Percentiles rank a stretch among this genome's conserved stretches.
phyloP scores from a whole-genome alignment of 352 stramenopile genomes.

The Phytopythium delawarense region DNA sequence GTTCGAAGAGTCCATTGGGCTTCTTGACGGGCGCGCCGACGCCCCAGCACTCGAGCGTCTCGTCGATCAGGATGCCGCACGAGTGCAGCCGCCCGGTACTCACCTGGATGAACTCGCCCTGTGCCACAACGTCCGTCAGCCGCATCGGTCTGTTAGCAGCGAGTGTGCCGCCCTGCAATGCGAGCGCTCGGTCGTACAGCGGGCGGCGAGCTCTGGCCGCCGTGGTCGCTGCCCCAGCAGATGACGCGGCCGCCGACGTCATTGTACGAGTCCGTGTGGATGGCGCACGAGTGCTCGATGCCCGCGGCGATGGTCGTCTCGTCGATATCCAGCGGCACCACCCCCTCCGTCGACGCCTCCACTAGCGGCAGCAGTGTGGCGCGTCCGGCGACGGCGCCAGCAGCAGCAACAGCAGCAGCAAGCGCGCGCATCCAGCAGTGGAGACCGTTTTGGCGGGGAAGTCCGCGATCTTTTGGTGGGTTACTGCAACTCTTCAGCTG shows the following conservation, averaged over 20 bases:
- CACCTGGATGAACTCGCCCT: constrained; percentile 79
- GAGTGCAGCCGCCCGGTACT: constrained; percentile 68
- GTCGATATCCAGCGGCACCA: constrained; percentile 67
- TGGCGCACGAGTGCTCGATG: constrained; percentile 80
- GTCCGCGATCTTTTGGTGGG: not conserved
- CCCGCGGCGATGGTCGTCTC: constrained; percentile 72
- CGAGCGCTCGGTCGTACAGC: constrained; percentile 10
- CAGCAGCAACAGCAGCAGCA: not conserved
- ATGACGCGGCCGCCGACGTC: constrained; percentile 72
- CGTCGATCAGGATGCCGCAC: constrained; percentile 70
- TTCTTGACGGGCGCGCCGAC: constrained; percentile 36
- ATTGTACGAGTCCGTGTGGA: constrained; percentile 54
- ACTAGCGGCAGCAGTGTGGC: constrained; percentile 7
- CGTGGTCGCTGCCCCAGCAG: constrained; percentile 70
- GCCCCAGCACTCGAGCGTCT: constrained; percentile 80
- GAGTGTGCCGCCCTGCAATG: too few relatives aligned
- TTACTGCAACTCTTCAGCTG: not conserved
- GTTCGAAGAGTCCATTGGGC: constrained; percentile 67
- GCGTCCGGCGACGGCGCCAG: not conserved
- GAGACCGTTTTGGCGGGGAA: not conserved
- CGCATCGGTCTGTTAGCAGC: too few relatives aligned
- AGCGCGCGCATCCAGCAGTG: not conserved
- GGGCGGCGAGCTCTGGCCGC: constrained; percentile 50
- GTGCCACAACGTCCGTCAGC: not conserved
- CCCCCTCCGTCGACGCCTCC: constrained; percentile 8